phyloP scores from a whole-genome alignment of 306 rosid genomes.

The Cucumis sativus region Cucumber_9930_V3 NC_026658.2:6463001-6463500 shows the following conservation, averaged over 20 bases:
- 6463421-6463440: neutral
- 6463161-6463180: neutral
- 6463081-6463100: neutral
- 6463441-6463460: neutral
- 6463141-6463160: neutral
- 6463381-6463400: neutral
- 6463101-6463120: neutral
- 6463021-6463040: neutral
- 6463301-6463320: neutral
- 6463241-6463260: neutral
- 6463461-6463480: neutral
- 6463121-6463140: neutral
- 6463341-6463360: neutral
- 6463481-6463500: constrained; percentile 34
- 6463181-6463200: neutral
- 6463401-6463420: neutral
- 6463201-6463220: neutral
- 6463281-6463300: neutral
- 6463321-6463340: neutral
- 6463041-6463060: neutral
- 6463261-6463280: neutral
- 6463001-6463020: neutral
- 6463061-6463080: neutral
- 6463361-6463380: neutral
- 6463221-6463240: neutral